Evolutionary conservation across 768 basidiomycete genomes (phyloP).

Genomic region (Mycena galericulata): DNA sequence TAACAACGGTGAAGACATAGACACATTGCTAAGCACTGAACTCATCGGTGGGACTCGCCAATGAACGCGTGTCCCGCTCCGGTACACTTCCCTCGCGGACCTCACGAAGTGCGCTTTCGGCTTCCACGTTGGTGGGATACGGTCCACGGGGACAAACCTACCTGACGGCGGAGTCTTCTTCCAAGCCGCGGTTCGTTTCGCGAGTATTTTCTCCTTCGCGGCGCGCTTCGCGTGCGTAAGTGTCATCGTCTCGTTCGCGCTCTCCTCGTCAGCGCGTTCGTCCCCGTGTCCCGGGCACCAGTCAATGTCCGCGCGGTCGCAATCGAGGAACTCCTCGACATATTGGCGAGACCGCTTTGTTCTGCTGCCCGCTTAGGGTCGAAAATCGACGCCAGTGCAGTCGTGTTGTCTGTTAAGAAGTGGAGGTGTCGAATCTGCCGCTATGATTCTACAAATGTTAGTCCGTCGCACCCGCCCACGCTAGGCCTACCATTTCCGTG

Average conservation of each 20-base stretch:
- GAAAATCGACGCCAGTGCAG: slow-evolving; percentile 3
- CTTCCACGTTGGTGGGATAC: slow-evolving; percentile 18
- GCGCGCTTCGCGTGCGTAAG: slow-evolving; percentile 17
- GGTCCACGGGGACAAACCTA: slow-evolving; percentile 14
- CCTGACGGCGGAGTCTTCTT: slow-evolving; percentile 18
- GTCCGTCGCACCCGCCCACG: background rate
- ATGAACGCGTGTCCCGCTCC: slow-evolving; percentile 36
- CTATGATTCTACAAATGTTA: background rate
- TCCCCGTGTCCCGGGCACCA: slow-evolving; percentile 32
- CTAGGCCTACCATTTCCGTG: background rate
- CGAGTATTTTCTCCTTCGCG: slow-evolving; percentile 16
- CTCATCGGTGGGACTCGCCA: no score
- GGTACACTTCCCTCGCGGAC: slow-evolving; percentile 31
- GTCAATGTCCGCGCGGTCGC: slow-evolving; percentile 20
- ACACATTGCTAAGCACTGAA: no score
- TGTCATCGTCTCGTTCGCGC: slow-evolving; percentile 13
- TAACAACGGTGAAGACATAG: no score
- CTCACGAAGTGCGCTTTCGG: no score
- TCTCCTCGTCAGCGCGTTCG: slow-evolving; percentile 25
- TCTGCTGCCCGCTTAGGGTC: slow-evolving; percentile 6
- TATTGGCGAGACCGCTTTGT: slow-evolving; percentile 6
- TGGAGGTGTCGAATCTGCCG: no score
- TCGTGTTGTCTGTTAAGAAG: slow-evolving; percentile 15
- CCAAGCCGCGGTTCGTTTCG: slow-evolving; percentile 8
- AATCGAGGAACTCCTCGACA: slow-evolving; percentile 9